Base-by-base conservation (phyloP, 805 yeast species). In the Zygotorulaspora chibaensis region DNA sequence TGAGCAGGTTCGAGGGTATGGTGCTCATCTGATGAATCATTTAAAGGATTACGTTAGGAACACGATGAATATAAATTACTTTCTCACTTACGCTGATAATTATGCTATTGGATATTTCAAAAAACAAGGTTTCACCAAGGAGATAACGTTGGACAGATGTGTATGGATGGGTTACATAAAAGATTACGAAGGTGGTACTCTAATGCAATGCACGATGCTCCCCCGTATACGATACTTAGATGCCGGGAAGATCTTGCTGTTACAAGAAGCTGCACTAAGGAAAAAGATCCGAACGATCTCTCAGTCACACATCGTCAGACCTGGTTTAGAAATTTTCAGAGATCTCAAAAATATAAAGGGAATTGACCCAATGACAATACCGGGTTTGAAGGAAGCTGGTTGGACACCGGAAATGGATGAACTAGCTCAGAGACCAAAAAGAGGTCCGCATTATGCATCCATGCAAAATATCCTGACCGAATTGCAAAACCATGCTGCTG, bases 341-440 rank as follows among this genome's bases (percentile, higher is more conserved):
- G 77, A 77, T 51, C 39, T 62, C 27, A 61, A 62, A 54, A 69
- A 68, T 40, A 73, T 69, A 45, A 73, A 69, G 59, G 78, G 76
- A 40, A 62, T 87, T n/a, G 89, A 88, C 58, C 96, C 98, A 5
- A 71, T 82, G 71, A 71, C 72, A 12, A 88, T 93, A 16, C 98
- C 99, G 0, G 99, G 99, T 0, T 72, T 93, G 40, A 75, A 78
- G 53, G 98, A 90, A 63, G 86, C 95, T 3, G 99, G 99, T 0
- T 93, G 99, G 99, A 87, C 95, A 27, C 93, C 91, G 30, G 99
- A 91, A 65, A 90, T 93, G 96, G 99, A 93, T 65, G 91, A 88
- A 56, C 70, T 93, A 48, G 98, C 98, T 0, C 91, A 95, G 59
- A 79, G 88, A 60, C 98, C 99, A 2, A 88, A 89, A 63, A 73